Base-by-base conservation (phyloP, 2,329 filamentous ascomycete species). In the Ophiostoma sp. region DNA sequence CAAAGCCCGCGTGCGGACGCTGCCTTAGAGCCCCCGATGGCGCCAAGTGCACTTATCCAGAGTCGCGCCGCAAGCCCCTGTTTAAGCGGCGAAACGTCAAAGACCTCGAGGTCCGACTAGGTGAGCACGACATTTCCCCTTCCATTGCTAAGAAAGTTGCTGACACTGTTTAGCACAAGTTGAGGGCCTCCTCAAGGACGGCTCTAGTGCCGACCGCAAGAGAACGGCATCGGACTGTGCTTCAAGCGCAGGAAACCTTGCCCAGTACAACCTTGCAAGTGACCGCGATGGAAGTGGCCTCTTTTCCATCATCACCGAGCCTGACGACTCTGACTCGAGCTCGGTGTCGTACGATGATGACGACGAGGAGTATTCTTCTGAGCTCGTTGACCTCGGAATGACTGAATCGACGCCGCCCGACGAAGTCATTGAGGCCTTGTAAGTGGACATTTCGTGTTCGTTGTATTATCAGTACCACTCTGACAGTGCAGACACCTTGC, bases 81-180 rank as follows among this genome's bases (percentile, higher is more conserved):
- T 89, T 91, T 27, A 97, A 96, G 81, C 84, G 93, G 74, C 88
- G 91, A 72, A 97, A 97, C 77, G 93, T 97, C 71, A 95, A 91
- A 80, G 89, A 95, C 76, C 81, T 97, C 69, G 94, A 97, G 78
- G 92, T 92, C 72, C 86, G 94, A 75, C 81, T 97, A 76, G 90
- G 91, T 95, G 86, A 81, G 66, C 67, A 14, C 7, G n/a, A 47
- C 60, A 3, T 18, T 12, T 18, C 18, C 27, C 3, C 12, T 27
- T 18, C 9, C 16, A 55, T 38, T 47, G 55, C 38, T 49, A 66
- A 9, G 38, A 52, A 27, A 12, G 40, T 62, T 41, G 11, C 65
- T 65, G 8, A 47, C 62, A 40, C 3, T 18, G 27, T 67, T 42
- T 72, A 92, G 89, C 88, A 69, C 90, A 97, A 80, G 92, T 94